Base-by-base conservation (phyloP, 2,329 filamentous ascomycete genomes). In the Neoarthrinium moseri region DNA sequence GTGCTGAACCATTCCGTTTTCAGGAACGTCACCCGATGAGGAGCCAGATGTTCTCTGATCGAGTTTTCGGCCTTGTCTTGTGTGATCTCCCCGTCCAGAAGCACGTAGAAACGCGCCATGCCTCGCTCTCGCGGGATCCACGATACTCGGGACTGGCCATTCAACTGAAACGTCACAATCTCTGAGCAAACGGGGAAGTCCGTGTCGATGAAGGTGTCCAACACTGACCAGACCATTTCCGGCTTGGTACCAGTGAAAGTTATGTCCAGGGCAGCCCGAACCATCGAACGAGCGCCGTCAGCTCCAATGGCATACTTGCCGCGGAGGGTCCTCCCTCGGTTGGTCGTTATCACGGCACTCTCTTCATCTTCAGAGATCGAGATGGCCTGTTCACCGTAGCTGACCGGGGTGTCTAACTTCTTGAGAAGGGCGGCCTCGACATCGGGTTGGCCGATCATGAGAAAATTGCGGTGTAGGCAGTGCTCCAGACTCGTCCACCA, bases 1-100 rank as follows among this genome's bases (percentile, higher is more conserved):
- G 70, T 74, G 50, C 71, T 75, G 53, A 73, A 76, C 73, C 73
- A 76, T 38, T 75, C 73, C 0, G 70, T 71, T 42, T 62, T 63
- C 2, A 56, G 60, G 30, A 75, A 76, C 0, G 71, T 66, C 4
- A 74, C 60, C 4, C 52, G 55, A 42, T 74, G 62, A 0, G 73
- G 73, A 0, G 66, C 65, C 52, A 76, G 61, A 49, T 76, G 72
- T 27, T 66, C 55, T 24, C 64, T 61, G 41, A 76, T 71, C 1
- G 70, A 73, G 4, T 62, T 60, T 27, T 75, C 60, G 0, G 70
- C 66, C 10, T 59, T 63, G 6, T 63, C 56, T 35, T 68, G 63
- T 0, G 64, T 70, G 4, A 74, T 67, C 5, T 73, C 69, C 0
- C 71, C 72, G 2, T 75, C 72, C 0, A 75, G 63, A 0, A 76